Percentiles rank a stretch among this genome's conserved stretches.
phyloP scores from a whole-genome alignment of 139 green algal genomes.

The Dunaliella primolecta region DNA sequence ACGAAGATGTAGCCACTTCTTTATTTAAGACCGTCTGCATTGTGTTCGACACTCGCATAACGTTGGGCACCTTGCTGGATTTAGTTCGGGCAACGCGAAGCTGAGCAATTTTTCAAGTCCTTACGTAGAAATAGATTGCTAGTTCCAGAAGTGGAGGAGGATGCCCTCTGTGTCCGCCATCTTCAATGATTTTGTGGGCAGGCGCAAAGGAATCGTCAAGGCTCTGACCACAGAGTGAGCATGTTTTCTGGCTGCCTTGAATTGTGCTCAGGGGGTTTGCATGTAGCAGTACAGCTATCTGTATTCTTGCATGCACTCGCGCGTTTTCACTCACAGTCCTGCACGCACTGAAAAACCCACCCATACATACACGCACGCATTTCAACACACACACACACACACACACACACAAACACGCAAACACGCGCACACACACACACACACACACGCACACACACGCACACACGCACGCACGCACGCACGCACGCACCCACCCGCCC shows the following conservation, averaged over 20 bases:
- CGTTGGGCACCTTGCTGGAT: too few species aligned
- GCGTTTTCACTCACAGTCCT: neutral
- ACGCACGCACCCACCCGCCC: neutral
- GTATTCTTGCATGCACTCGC: neutral
- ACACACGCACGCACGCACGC: neutral
- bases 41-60: too few species aligned
- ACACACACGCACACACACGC: neutral
- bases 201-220: conserved; percentile 20
- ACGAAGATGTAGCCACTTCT: too few species aligned
- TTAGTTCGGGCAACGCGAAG: too few species aligned
- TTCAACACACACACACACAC: neutral
- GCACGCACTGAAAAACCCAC: neutral
- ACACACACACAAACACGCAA: neutral
- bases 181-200: conserved; percentile 15
- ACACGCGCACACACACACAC: neutral
- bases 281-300: too few species aligned
- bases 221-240: conserved; percentile 28
- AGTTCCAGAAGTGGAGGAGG: too few species aligned
- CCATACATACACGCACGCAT: neutral
- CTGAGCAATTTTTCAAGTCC: too few species aligned
- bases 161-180: neutral
- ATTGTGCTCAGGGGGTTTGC: too few species aligned
- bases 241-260: too few species aligned
- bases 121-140: too few species aligned
- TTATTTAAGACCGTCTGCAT: too few species aligned